Percentiles rank a stretch among this genome's conserved stretches.
phyloP scores from a whole-genome alignment of 2,329 filamentous ascomycete genomes.

The Botrytis fragariae region DNA sequence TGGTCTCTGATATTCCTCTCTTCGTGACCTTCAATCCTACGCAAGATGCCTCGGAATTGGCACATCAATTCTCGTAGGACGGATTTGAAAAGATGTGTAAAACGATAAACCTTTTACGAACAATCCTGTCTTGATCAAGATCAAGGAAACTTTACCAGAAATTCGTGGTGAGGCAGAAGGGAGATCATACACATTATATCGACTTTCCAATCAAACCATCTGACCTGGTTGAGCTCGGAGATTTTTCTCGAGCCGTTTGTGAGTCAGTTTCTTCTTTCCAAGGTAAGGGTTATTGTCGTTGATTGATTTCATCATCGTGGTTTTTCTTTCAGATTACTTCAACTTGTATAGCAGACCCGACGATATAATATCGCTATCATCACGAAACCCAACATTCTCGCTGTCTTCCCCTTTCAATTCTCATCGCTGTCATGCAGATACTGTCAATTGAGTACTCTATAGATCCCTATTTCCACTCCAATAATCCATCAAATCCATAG shows the following conservation, averaged over 20 bases:
- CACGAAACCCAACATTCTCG: neutral
- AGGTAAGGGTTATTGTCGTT: neutral
- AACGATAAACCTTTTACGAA: too few species aligned
- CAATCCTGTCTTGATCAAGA: too few species aligned
- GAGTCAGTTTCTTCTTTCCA: fast-evolving
- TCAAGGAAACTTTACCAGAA: too few species aligned
- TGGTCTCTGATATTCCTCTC: too few species aligned
- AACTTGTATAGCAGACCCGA: neutral
- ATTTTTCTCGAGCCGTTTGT: neutral
- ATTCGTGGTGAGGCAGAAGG: too few species aligned
- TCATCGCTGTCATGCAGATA: neutral
- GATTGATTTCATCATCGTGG: neutral
- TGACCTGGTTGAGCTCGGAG: neutral
- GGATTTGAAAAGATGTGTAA: too few species aligned
- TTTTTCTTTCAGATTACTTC: neutral
- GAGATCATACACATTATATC: too few species aligned
- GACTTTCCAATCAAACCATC: neutral
- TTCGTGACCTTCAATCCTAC: too few species aligned
- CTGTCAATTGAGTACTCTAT: fast-evolving
- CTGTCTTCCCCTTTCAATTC: neutral
- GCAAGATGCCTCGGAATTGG: too few species aligned
- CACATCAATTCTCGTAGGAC: too few species aligned
- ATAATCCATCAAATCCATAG: neutral
- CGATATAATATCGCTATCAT: neutral
- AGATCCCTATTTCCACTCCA: neutral